These are phyloP conservation scores for Thermomucor indicae-seudaticae DNA, from an alignment of 371 early-diverging fungal species.

Conservation along the genomic window DNA sequence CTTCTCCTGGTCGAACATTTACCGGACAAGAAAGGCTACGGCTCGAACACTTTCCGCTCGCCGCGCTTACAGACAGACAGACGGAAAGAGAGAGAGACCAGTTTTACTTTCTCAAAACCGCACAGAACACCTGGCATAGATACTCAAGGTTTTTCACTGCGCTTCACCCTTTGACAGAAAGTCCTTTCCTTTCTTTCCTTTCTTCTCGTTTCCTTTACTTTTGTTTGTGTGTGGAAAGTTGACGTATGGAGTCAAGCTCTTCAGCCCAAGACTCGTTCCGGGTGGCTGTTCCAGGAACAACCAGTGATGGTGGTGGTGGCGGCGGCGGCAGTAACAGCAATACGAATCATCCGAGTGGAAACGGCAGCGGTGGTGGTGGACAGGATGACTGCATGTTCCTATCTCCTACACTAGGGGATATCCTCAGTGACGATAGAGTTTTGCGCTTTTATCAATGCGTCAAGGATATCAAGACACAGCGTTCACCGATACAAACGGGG, in stretches of 20 bases:
- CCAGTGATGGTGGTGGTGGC: neutral
- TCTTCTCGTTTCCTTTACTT: too few relatives aligned
- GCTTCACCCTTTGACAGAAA: too few relatives aligned
- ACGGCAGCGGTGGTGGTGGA: neutral
- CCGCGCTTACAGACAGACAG: too few relatives aligned
- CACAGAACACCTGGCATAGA: too few relatives aligned
- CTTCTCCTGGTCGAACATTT: slow-evolving; percentile 10
- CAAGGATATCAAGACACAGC: slow-evolving; percentile 46
- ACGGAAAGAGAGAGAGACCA: too few relatives aligned
- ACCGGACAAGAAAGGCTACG: slow-evolving; percentile 13
- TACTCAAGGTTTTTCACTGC: too few relatives aligned
- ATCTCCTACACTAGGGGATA: slow-evolving; percentile 41
- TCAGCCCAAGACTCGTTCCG: slow-evolving; percentile 10
- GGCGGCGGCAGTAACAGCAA: neutral
- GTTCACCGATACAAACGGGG: slow-evolving; percentile 35
- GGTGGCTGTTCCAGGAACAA: slow-evolving; percentile 2
- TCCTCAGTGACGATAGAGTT: slow-evolving; percentile 42
- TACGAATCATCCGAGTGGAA: neutral
- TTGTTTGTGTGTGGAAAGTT: too few relatives aligned
- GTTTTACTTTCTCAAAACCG: too few relatives aligned
- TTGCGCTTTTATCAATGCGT: slow-evolving; percentile 47
- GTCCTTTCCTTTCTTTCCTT: neutral
- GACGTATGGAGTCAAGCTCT: slow-evolving; percentile 11
- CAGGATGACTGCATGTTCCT: slow-evolving; percentile 37
- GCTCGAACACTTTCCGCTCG: slow-evolving; percentile 9